A percentile compares a stretch with the other conserved stretches of the same genome.
Evolutionary conservation across 495 filamentous ascomycete genomes (phyloP).

Genomic region (Talaromyces ruber): DNA sequence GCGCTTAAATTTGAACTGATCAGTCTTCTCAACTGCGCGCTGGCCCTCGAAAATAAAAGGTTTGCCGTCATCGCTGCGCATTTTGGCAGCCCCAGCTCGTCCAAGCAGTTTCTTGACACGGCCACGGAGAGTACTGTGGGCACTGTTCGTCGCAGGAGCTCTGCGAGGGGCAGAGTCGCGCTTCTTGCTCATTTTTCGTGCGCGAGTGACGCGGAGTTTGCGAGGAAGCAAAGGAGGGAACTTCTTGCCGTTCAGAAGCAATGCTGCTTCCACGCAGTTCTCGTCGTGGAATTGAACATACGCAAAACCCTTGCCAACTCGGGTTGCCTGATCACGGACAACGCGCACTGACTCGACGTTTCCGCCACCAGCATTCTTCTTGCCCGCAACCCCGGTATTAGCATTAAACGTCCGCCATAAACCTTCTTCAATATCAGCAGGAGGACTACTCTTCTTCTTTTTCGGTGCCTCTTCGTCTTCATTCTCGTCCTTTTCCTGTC

Average conservation of each 20-base stretch:
- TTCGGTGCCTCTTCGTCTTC: conserved; percentile 34
- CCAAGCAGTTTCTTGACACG: conserved; percentile 80
- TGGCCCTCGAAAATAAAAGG: conserved; percentile 83
- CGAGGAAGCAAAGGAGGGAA: conserved; percentile 89
- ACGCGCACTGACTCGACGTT: conserved; percentile 89
- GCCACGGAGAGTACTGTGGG: conserved; percentile 65
- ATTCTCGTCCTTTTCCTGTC: conserved; percentile 57
- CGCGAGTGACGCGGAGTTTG: conserved; percentile 75
- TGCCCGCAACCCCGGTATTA: conserved; percentile 37
- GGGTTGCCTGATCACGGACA: conserved; percentile 78
- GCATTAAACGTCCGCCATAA: conserved; percentile 78
- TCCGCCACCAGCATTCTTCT: conserved; percentile 44
- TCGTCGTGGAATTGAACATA: conserved; percentile 94
- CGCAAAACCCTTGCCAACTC: conserved; percentile 94
- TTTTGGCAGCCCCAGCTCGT: conserved; percentile 60
- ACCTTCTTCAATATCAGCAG: conserved; percentile 88
- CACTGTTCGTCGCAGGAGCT: conserved; percentile 43
- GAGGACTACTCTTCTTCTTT: conserved; percentile 58
- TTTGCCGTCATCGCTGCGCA: conserved; percentile 43
- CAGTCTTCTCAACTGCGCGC: conserved; percentile 62
- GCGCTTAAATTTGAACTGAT: conserved; percentile 48
- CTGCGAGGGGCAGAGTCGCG: conserved; percentile 35
- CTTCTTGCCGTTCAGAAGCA: conserved; percentile 80
- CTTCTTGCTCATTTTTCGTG: conserved; percentile 69
- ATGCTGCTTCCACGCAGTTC: conserved; percentile 79